phyloP scores from a whole-genome alignment of 805 yeast genomes.

The Hanseniaspora singularis region DNA sequence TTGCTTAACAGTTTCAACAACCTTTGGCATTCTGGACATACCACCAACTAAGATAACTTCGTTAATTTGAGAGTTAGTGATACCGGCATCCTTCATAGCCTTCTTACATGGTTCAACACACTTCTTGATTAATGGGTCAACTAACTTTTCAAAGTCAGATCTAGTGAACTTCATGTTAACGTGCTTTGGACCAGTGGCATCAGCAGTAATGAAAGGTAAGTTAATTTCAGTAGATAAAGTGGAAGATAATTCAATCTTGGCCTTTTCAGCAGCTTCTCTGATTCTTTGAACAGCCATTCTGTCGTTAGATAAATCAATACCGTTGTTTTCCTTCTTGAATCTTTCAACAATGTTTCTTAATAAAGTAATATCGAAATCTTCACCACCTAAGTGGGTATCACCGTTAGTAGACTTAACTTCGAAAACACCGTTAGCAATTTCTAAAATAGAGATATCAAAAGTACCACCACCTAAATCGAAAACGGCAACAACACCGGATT shows the following conservation, averaged over 20 bases:
- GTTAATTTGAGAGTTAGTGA: constrained; percentile 55
- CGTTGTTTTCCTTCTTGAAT: constrained; percentile 57
- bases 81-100: constrained; percentile 64
- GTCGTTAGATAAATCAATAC: constrained; percentile 46
- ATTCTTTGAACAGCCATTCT: constrained; percentile 65
- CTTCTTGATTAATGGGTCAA: constrained; percentile 54
- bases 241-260: constrained; percentile 68
- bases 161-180: constrained; percentile 55
- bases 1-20: constrained; percentile 53
- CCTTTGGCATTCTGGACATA: constrained; percentile 84
- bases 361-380: constrained; percentile 73
- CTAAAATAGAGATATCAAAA: constrained; percentile 90
- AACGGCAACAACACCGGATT: constrained; percentile 78
- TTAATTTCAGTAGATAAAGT: constrained; percentile 55
- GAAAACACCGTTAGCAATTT: constrained; percentile 94
- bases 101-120: constrained; percentile 67
- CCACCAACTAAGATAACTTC: constrained; percentile 77
- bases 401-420: constrained; percentile 97
- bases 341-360: constrained; percentile 72
- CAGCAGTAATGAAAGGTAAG: constrained; percentile 73
- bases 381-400: constrained; percentile 80
- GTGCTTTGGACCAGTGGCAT: constrained; percentile 61
- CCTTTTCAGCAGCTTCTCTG: constrained; percentile 74
- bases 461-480: constrained; percentile 99
- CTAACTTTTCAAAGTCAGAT: constrained; percentile 58